Percentiles rank a stretch among this genome's conserved stretches.
These are phyloP conservation scores for Bacidia rubella DNA, from an alignment of 495 filamentous ascomycete genomes.

Conservation along the genomic window DNA sequence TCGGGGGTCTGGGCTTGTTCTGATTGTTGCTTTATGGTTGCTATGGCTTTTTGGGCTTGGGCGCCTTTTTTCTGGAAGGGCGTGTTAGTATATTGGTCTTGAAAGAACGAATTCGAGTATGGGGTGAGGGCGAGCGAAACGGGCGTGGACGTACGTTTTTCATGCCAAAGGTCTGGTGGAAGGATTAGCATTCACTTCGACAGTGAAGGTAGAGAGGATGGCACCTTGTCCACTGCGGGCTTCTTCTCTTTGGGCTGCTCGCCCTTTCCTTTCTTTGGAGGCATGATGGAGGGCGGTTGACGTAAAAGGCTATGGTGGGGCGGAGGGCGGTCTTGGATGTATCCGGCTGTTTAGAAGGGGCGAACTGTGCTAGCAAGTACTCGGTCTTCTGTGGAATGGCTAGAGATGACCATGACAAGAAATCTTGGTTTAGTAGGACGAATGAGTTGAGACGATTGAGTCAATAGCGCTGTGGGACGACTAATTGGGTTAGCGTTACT, in stretches of 20 bases:
- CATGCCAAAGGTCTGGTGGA: slow-evolving; percentile 76
- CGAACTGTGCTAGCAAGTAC: neutral
- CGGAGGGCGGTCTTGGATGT: neutral
- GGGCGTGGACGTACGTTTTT: slow-evolving; percentile 56
- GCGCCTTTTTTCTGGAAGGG: slow-evolving; percentile 70
- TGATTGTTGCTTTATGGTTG: slow-evolving; percentile 58
- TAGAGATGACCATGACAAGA: too few relatives aligned
- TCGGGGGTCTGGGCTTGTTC: slow-evolving; percentile 61
- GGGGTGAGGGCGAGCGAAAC: neutral
- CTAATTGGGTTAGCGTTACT: neutral
- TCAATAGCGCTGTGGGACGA: too few relatives aligned
- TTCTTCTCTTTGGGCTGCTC: slow-evolving; percentile 59
- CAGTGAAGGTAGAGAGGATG: neutral
- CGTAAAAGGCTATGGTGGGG: neutral
- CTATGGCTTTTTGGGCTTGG: slow-evolving; percentile 77
- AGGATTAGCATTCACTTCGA: slow-evolving; percentile 12
- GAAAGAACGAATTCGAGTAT: neutral
- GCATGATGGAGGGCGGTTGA: slow-evolving; percentile 43
- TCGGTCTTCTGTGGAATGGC: too few relatives aligned
- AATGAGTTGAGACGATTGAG: too few relatives aligned
- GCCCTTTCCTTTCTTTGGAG: slow-evolving; percentile 75
- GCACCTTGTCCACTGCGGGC: slow-evolving; percentile 69
- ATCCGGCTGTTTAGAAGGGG: neutral
- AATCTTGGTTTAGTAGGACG: too few relatives aligned
- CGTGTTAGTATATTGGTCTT: neutral